Evolutionary conservation across 169 alveolate species (phyloP).

Genomic region (Eimeria acervulina): DNA sequence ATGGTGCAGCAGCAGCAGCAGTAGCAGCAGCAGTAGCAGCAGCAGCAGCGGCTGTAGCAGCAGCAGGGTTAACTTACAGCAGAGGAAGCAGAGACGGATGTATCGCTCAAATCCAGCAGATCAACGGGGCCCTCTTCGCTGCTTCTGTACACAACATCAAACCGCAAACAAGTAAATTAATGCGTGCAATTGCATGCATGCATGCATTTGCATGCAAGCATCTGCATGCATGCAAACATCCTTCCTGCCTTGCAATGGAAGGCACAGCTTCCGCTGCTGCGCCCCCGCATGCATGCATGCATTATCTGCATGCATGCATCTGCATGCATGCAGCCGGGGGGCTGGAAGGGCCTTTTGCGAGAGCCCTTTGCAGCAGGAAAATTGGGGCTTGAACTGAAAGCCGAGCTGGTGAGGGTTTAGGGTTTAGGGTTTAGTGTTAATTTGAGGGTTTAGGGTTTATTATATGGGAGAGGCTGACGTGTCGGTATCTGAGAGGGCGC

Average conservation of each 20-base stretch:
- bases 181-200: neutral
- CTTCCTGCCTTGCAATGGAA: neutral
- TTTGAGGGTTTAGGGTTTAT: neutral
- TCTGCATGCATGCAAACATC: neutral
- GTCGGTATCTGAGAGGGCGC: conserved; percentile 40
- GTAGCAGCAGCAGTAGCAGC: no score
- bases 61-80: no score
- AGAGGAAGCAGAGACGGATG: neutral
- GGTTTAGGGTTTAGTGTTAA: conserved; percentile 26
- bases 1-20: no score
- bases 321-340: no score
- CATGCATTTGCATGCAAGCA: neutral
- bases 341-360: no score
- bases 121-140: conserved; percentile 46
- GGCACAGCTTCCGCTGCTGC: no score
- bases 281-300: no score
- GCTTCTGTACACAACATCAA: neutral
- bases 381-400: no score
- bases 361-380: no score
- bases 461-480: neutral
- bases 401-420: conserved; percentile 12
- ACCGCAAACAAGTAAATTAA: neutral
- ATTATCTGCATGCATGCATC: no score
- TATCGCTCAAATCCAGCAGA: conserved; percentile 41
- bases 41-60: no score